Conservation (phyloP, 495 filamentous ascomycete species). For the Tuber brumale region DNA sequence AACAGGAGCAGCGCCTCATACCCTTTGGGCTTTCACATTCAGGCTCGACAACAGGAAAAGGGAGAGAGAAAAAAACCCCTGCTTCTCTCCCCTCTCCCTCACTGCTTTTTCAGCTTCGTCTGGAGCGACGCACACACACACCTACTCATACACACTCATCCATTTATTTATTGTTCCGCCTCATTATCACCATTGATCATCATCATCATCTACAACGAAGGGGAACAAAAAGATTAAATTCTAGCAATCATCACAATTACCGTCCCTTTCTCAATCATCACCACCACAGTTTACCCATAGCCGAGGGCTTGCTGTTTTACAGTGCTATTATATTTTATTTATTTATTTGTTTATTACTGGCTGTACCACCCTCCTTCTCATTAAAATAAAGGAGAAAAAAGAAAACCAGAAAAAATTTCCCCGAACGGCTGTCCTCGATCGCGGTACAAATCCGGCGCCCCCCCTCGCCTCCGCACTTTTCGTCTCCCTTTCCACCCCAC, state of each 20-base stretch:
- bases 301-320: conserved; percentile 34
- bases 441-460: conserved; percentile 36
- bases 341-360: conserved; percentile 7
- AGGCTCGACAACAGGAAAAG: not conserved
- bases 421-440: conserved; percentile 36
- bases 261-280: conserved; percentile 5
- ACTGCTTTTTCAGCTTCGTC: conserved; percentile 32
- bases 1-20: conserved; percentile 31
- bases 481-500: conserved; percentile 30
- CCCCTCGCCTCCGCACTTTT: conserved; percentile 23
- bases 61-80: not conserved
- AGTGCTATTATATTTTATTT: conserved; percentile 29
- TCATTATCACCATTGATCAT: conserved; percentile 10
- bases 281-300: conserved; percentile 29
- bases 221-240: not conserved
- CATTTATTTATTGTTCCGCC: conserved; percentile 20
- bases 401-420: conserved; percentile 34
- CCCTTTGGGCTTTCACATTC: conserved; percentile 22
- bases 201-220: conserved; percentile 16
- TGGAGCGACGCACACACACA: conserved; percentile 14
- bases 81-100: conserved; percentile 7
- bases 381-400: conserved; percentile 20
- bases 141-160: conserved; percentile 27
- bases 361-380: conserved; percentile 37
- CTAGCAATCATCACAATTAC: conserved; percentile 1